Conservation (phyloP, 225 moss, liverwort and hornwort genomes). For the Thuidium tamariscinum region DNA sequence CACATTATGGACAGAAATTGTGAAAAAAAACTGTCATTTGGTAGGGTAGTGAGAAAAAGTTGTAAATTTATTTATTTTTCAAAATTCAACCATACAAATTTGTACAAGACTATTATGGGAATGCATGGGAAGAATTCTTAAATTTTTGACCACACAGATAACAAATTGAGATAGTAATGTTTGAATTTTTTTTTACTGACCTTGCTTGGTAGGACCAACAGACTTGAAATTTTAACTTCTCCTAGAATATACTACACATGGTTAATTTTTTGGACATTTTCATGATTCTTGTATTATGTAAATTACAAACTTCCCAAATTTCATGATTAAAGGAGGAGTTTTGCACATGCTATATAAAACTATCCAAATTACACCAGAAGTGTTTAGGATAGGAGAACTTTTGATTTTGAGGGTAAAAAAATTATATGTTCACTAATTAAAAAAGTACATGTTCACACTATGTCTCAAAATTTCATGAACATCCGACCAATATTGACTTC, state of each 20-base stretch:
- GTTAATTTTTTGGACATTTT: not conserved
- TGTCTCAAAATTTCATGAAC: not conserved
- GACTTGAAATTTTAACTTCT: not conserved
- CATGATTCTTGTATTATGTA: not conserved
- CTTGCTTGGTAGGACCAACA: accelerated
- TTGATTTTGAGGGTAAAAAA: accelerated
- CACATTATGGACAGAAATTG: not conserved
- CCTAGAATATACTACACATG: accelerated
- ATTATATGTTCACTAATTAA: not conserved
- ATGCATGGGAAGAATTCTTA: not conserved
- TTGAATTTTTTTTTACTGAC: accelerated
- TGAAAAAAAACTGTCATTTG: not conserved
- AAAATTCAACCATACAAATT: not conserved
- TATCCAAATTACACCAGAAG: accelerated
- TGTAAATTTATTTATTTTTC: not conserved
- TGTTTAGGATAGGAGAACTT: accelerated
- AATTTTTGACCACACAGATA: accelerated
- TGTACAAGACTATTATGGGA: not conserved
- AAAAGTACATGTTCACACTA: accelerated
- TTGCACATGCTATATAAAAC: accelerated
- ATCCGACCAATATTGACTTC: not conserved
- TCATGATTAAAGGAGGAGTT: not conserved
- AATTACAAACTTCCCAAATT: not conserved
- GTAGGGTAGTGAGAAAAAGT: not conserved
- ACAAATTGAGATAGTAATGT: not conserved